These are phyloP conservation scores for Letharia lupina DNA, from an alignment of 495 filamentous ascomycete species.

Conservation along the genomic window DNA sequence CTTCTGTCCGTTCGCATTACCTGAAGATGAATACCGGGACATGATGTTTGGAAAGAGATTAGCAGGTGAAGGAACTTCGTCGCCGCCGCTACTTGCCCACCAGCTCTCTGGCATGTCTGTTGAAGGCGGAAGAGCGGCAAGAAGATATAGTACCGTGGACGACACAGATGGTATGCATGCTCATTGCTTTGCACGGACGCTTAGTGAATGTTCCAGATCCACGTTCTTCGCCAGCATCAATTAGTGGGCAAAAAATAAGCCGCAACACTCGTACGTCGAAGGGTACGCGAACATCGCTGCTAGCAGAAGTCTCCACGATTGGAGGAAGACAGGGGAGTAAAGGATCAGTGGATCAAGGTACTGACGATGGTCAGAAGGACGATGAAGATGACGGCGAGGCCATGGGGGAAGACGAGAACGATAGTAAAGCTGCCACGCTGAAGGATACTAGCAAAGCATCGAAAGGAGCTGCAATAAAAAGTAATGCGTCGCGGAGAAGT, in stretches of 20 bases:
- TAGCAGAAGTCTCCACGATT: conserved; percentile 37
- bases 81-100: conserved; percentile 46
- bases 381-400: conserved; percentile 38
- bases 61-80: conserved; percentile 49
- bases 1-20: conserved; percentile 67
- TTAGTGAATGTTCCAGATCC: conserved; percentile 32
- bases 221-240: conserved; percentile 42
- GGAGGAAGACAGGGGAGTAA: conserved; percentile 25
- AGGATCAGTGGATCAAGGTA: conserved; percentile 22
- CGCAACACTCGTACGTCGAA: conserved; percentile 33
- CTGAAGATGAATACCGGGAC: conserved; percentile 65
- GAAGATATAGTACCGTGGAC: conserved; percentile 39
- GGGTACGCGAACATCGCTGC: conserved; percentile 36
- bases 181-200: conserved; percentile 10
- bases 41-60: conserved; percentile 61
- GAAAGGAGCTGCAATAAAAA: conserved; percentile 25
- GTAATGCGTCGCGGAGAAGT: conserved; percentile 31
- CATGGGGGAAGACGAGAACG: conserved; percentile 33
- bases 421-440: conserved; percentile 17
- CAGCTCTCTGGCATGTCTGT: conserved; percentile 19
- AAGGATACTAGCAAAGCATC: conserved; percentile 20
- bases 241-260: conserved; percentile 37
- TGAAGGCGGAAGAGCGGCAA: conserved; percentile 30
- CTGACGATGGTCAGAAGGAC: conserved; percentile 33
- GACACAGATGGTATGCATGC: conserved; percentile 47